A percentile compares a stretch with the other conserved stretches of the same genome.
Conservation (phyloP, 305 asterid genomes). For the Fraxinus latifolia region DNA sequence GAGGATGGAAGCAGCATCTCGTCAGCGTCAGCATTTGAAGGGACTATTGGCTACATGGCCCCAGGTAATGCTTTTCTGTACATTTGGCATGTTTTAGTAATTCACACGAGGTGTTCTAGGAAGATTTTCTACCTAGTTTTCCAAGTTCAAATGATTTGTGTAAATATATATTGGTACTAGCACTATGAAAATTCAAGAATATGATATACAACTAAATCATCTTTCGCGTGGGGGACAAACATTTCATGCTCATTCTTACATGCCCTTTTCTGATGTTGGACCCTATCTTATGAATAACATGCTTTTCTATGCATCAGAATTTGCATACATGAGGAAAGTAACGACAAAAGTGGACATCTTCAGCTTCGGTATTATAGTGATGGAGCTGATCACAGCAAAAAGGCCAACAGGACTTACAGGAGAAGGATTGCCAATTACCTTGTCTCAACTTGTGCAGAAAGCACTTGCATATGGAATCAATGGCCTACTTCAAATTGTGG, state of each 20-base stretch:
- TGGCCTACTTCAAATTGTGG: constrained; percentile 40
- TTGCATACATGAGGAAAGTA: constrained; percentile 74
- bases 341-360: constrained; percentile 75
- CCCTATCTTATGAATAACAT: not conserved
- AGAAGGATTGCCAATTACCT: constrained; percentile 54
- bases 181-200: not conserved
- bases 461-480: constrained; percentile 41
- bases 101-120: not conserved
- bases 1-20: constrained; percentile 44
- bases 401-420: constrained; percentile 69
- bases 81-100: not conserved
- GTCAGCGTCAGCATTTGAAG: constrained; percentile 61
- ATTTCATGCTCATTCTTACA: not conserved
- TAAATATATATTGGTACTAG: not conserved
- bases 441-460: constrained; percentile 55
- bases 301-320: constrained; percentile 42
- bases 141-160: not conserved
- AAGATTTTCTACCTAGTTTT: not conserved
- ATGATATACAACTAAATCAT: not conserved
- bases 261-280: not conserved
- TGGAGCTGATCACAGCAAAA: constrained; percentile 68
- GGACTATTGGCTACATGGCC: constrained; percentile 90
- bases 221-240: not conserved
- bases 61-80: constrained; percentile 50
- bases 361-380: constrained; percentile 69